Conservation (phyloP, 331 rosid genomes). For the Rhamnella rubrinervis region DNA sequence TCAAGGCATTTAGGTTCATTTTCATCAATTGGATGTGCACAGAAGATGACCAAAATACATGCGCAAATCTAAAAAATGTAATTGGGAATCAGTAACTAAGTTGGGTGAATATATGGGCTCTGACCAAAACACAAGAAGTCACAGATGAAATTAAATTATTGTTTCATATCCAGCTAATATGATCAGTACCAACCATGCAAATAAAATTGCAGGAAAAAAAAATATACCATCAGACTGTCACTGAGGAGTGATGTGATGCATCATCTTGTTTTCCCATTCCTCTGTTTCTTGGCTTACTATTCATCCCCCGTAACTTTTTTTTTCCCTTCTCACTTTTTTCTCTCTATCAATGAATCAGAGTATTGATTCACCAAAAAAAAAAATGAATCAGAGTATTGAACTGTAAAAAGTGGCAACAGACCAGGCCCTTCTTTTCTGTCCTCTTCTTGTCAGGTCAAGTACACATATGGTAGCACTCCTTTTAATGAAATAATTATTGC, state of each 20-base stretch:
- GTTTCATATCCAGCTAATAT: constrained; percentile 20
- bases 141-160: background rate
- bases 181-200: background rate
- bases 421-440: constrained; percentile 26
- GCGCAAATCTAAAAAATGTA: too few species aligned
- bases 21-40: too few species aligned
- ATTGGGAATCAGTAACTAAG: too few species aligned
- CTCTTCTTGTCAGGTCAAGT: constrained; percentile 40
- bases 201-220: constrained; percentile 24
- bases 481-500: constrained; percentile 31
- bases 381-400: constrained; percentile 37
- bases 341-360: constrained; percentile 27
- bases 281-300: constrained; percentile 2
- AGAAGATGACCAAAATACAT: too few species aligned
- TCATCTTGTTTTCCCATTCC: constrained; percentile 22
- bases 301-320: background rate
- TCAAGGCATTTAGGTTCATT: too few species aligned
- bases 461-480: constrained; percentile 35
- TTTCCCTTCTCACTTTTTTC: background rate
- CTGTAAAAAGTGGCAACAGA: constrained; percentile 32
- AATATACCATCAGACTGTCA: constrained; percentile 36
- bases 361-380: too few species aligned
- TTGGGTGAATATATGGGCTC: too few species aligned
- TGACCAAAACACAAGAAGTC: too few species aligned
- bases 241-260: constrained; percentile 26